Evolutionary conservation across 1,139 yeast species (phyloP), one percentile per base, ranked within the genome.

Genomic region (Geotrichum candidum): DNA sequence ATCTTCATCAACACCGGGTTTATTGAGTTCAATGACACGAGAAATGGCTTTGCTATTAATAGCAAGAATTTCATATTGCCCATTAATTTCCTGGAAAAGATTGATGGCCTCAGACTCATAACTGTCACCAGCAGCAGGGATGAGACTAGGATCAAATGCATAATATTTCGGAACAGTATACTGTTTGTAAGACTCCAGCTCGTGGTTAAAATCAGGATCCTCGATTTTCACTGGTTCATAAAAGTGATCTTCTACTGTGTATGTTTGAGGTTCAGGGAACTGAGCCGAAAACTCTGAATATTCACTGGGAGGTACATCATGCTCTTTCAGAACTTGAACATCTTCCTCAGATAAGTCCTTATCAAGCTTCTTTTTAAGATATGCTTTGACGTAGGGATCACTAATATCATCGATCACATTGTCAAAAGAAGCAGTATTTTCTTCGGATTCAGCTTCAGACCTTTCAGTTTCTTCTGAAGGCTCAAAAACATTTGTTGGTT

Each of bases 71-170:
- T 62, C 64, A 35, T 69, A 63, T 33, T 64, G 67, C 10, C 65
- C 65, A 31, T 65, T 64, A 10, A 68, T 64, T 45, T 66, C 69
- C 13, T 61, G 56, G 53, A 60, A 60, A 27, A 57, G 51, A 31
- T 54, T 57, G 27, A 55, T 56, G 27, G 62, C 62, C 41, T 60
- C 62, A n/a, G 62, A 35, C 13, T 54, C 59, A 38, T 56, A 53
- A 33, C 51, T 60, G 33, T 60, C 57, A 13, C 53, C 57, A 27
- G 48, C 57, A 22, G 51, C 31, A 29, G 48, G 48, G 6, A 41
- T 15, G n/a, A 41, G 22, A 18, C 48, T 41, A n/a, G 48, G 48
- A 23, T 41, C 48, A 48, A 59, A 45, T 27, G 29, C 58, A 22
- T 51, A 53, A 10, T 35, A 33, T 10, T 59, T 23, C 11, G 53